Evolutionary conservation across 2,329 filamentous ascomycete genomes (phyloP), one percentile per base, ranked within the genome.

Genomic region (Diaporthe sp.): DNA sequence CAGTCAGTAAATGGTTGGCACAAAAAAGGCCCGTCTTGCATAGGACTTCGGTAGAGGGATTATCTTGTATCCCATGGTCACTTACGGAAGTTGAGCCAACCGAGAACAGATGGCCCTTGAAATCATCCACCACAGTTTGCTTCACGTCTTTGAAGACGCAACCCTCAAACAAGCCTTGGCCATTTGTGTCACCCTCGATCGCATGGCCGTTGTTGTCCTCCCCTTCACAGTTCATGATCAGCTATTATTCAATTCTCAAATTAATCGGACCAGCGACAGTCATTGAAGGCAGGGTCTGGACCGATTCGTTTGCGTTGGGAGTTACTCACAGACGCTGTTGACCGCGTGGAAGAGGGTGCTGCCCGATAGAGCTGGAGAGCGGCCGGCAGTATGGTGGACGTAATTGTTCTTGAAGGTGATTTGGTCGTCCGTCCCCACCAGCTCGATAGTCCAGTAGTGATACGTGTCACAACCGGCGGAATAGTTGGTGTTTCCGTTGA

Each of bases 371-470:
- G 91, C 91, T 78, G 90, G 90, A 15, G 84, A 84, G 72, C 90
- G 89, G 75, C 90, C 90, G 19, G 86, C 88, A 61, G 87, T 88
- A 81, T 90, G 85, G 86, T 91, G 88, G 79, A 92, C 84, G 84
- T 91, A 91, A 86, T 92, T 92, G 78, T 73, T 85, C 84, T 90
- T 88, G 81, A 92, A 80, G 78, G 90, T 92, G 79, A 92, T 84
- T 76, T 87, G 79, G 80, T 92, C 90, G 80, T 82, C 86, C 74
- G 85, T 84, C n/a, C 90, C 90, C 53, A 86, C 87, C 67, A 92
- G 85, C 84, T 90, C 90, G 77, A 91, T 81, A 37, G 83, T 86
- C 89, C 90, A 92, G 87, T 92, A 91, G 83, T 91, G 89, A 82
- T 90, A 86, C 55, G 85, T 85, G 79, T 92, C 85, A 82, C 91